Conservation (phyloP, 306 rosid species). For the Coriaria nepalensis region DNA sequence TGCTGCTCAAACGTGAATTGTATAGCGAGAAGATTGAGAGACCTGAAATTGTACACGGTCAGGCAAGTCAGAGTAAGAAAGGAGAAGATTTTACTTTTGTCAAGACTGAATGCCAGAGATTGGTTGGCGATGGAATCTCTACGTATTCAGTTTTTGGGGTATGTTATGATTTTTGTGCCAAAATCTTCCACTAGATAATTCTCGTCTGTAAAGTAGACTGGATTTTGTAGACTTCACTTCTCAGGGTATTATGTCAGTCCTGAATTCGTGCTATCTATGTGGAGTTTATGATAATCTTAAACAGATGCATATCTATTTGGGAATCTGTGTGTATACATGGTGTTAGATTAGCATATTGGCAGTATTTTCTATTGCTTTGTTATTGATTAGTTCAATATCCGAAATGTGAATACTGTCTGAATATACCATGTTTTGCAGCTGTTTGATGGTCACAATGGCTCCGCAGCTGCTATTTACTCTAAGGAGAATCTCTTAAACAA, state of each 20-base stretch:
- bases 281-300: too few species aligned
- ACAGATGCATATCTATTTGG: too few species aligned
- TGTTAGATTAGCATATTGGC: too few species aligned
- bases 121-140: conserved; percentile 85
- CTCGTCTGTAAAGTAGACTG: too few species aligned
- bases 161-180: conserved; percentile 12
- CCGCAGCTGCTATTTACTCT: conserved; percentile 92
- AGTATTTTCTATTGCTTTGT: too few species aligned
- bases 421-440: conserved; percentile 80
- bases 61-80: conserved; percentile 85
- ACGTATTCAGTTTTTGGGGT: conserved; percentile 92
- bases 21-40: conserved; percentile 77
- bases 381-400: too few species aligned
- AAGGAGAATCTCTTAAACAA: conserved; percentile 88
- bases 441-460: conserved; percentile 97
- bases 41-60: conserved; percentile 75
- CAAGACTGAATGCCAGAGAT: conserved; percentile 78
- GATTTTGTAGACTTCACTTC: too few species aligned
- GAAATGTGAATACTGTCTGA: too few species aligned
- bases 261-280: too few species aligned
- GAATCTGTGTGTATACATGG: too few species aligned
- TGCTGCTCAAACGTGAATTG: conserved; percentile 85
- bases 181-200: too few species aligned
- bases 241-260: too few species aligned
- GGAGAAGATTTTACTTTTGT: conserved; percentile 83